These are phyloP conservation scores for Trichocladium antarcticum DNA, from an alignment of 495 filamentous ascomycete genomes.

Conservation along the genomic window DNA sequence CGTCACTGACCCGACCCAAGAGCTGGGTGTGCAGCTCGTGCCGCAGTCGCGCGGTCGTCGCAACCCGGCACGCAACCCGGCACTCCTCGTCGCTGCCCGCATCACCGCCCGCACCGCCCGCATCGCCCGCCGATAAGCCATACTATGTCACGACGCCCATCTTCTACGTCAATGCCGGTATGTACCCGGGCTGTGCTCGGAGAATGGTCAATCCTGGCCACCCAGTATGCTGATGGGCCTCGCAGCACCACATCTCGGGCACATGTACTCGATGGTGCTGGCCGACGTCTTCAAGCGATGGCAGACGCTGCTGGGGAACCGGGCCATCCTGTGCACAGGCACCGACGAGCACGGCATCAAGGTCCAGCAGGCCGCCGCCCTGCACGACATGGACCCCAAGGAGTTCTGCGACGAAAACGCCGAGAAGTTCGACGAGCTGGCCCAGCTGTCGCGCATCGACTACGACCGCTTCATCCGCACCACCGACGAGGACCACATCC, in stretches of 20 bases:
- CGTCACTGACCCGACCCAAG: conserved; percentile 10
- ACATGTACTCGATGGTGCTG: conserved; percentile 86
- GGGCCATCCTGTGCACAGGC: conserved; percentile 71
- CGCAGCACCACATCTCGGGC: conserved; percentile 83
- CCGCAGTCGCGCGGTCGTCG: conserved; percentile 2
- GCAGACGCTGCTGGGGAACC: conserved; percentile 60
- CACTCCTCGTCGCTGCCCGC: conserved; percentile 5
- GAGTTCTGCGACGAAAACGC: conserved; percentile 51
- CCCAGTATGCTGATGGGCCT: conserved; percentile 14
- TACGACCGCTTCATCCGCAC: conserved; percentile 87
- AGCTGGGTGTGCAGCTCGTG: conserved; percentile 17
- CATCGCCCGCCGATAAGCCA: conserved; percentile 49
- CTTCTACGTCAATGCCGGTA: conserved; percentile 97
- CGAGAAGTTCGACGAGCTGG: conserved; percentile 57
- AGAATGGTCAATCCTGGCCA: neutral
- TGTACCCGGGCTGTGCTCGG: conserved; percentile 3
- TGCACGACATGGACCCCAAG: conserved; percentile 43
- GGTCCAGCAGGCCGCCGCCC: conserved; percentile 73
- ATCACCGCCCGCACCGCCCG: neutral
- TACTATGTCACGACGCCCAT: conserved; percentile 96
- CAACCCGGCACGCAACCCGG: conserved; percentile 3
- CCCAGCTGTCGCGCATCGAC: conserved; percentile 51
- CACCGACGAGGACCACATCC: conserved; percentile 67
- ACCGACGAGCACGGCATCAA: conserved; percentile 99
- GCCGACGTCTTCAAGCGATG: conserved; percentile 88